Evolutionary conservation across 2,329 filamentous ascomycete genomes (phyloP).

Genomic region (Boeremia lycopersici): DNA sequence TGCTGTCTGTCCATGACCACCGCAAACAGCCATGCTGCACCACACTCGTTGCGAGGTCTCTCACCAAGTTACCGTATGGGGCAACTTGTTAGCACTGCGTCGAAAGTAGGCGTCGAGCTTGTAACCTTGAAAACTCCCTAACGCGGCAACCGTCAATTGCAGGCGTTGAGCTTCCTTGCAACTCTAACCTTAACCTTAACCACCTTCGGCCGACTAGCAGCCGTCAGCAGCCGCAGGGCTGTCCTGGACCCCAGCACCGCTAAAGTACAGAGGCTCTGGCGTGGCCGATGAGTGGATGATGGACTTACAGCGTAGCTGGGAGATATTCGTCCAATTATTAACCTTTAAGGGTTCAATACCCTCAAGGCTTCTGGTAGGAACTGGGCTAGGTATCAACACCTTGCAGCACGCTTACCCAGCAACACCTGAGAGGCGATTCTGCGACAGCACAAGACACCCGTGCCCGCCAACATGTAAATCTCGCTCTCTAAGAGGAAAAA

Average conservation of each 20-base stretch:
- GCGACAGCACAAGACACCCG: too few relatives aligned
- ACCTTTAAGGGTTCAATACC: too few relatives aligned
- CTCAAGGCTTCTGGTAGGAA: too few relatives aligned
- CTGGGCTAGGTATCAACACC: too few relatives aligned
- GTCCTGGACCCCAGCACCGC: too few relatives aligned
- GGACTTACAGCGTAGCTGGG: too few relatives aligned
- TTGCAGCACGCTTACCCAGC: too few relatives aligned
- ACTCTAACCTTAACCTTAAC: constrained; percentile 6
- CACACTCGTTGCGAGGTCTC: background rate
- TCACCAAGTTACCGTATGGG: background rate
- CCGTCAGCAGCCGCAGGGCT: background rate
- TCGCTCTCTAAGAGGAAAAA: too few relatives aligned
- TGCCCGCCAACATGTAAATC: too few relatives aligned
- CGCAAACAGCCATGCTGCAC: constrained; percentile 4
- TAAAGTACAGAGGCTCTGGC: background rate
- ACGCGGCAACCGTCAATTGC: constrained; percentile 7
- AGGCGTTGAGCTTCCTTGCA: constrained; percentile 11
- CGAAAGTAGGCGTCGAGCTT: constrained; percentile 10
- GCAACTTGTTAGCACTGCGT: constrained; percentile 3
- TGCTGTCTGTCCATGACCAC: background rate
- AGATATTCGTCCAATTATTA: too few relatives aligned
- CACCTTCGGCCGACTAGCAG: background rate
- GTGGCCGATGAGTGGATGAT: too few relatives aligned
- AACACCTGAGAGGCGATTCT: too few relatives aligned
- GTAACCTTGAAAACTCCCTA: constrained; percentile 11